Percentiles rank a stretch among this genome's conserved stretches.
phyloP scores from a whole-genome alignment of 163 green algal species.

The Picocystis sp. region DNA sequence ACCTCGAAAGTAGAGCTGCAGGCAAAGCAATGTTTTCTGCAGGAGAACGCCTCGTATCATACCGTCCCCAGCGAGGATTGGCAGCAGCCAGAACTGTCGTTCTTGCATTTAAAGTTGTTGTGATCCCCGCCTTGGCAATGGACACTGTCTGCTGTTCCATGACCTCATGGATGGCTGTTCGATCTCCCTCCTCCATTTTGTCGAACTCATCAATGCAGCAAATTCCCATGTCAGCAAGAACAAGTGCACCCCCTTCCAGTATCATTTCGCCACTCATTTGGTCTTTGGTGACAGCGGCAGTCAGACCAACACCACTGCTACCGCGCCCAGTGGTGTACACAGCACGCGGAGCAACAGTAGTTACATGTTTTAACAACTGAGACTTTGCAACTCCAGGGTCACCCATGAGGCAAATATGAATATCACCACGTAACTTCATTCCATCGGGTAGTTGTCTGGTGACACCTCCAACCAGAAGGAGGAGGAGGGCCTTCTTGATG shows the following conservation, averaged over 20 bases:
- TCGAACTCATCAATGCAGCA: constrained; percentile 99
- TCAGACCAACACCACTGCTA: constrained; percentile 83
- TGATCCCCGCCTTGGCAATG: constrained; percentile 98
- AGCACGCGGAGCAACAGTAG: constrained; percentile 64
- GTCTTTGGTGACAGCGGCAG: constrained; percentile 37
- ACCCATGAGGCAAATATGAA: constrained; percentile 97
- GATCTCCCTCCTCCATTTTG: constrained; percentile 97
- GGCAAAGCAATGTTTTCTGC: constrained; percentile 97
- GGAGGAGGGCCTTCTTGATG: constrained; percentile 88
- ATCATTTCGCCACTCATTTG: constrained; percentile 46
- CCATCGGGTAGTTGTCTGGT: constrained; percentile 62
- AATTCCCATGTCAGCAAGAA: constrained; percentile 60
- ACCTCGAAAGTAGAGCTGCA: constrained; percentile 66
- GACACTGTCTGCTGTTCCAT: constrained; percentile 93
- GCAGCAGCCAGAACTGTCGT: constrained; percentile 86
- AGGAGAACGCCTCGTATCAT: constrained; percentile 68
- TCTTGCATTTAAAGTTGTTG: constrained; percentile 92
- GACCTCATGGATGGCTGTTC: constrained; percentile 95
- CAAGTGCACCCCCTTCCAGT: constrained; percentile 78
- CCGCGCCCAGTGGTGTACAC: constrained; percentile 96
- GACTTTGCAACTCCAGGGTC: constrained; percentile 95
- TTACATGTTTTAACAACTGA: constrained; percentile 89
- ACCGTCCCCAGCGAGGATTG: constrained; percentile 72
- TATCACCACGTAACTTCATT: constrained; percentile 88
- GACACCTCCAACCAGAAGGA: constrained; percentile 80